Evolutionary conservation across 441 rosid species (phyloP).

Genomic region (Corymbia calophylla): DNA sequence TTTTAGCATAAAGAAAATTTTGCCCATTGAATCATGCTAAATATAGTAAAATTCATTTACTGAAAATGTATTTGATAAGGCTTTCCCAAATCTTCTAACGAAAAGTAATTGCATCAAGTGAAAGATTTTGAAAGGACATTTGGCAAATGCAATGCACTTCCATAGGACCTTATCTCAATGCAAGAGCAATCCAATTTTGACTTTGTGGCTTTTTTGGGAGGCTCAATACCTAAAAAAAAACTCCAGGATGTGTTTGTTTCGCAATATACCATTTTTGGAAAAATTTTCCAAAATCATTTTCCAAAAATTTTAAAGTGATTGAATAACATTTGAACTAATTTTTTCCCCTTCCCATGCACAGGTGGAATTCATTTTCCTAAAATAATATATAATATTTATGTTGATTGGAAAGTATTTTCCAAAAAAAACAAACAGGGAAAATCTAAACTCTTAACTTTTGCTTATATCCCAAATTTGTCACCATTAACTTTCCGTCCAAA

Average conservation of each 20-base stretch:
- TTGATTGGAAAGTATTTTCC: too few relatives aligned
- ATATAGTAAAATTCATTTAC: not conserved
- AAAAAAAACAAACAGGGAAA: too few relatives aligned
- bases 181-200: too few relatives aligned
- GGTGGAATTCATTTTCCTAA: too few relatives aligned
- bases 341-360: too few relatives aligned
- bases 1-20: not conserved
- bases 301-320: too few relatives aligned
- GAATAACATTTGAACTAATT: too few relatives aligned
- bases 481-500: rapidly evolving
- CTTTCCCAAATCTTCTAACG: not conserved
- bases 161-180: not conserved
- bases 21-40: not conserved
- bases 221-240: not conserved
- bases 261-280: too few relatives aligned
- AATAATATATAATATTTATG: too few relatives aligned
- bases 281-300: too few relatives aligned
- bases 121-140: not conserved
- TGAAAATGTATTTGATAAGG: not conserved
- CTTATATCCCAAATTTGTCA: not conserved
- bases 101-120: not conserved
- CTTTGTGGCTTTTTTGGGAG: too few relatives aligned
- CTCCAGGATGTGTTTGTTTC: too few relatives aligned
- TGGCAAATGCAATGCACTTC: not conserved
- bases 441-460: not conserved